Evolutionary conservation across 148 eudicot genomes (phyloP), one percentile per base, ranked within the genome.

Genomic region (Amaranthus cruentus): DNA sequence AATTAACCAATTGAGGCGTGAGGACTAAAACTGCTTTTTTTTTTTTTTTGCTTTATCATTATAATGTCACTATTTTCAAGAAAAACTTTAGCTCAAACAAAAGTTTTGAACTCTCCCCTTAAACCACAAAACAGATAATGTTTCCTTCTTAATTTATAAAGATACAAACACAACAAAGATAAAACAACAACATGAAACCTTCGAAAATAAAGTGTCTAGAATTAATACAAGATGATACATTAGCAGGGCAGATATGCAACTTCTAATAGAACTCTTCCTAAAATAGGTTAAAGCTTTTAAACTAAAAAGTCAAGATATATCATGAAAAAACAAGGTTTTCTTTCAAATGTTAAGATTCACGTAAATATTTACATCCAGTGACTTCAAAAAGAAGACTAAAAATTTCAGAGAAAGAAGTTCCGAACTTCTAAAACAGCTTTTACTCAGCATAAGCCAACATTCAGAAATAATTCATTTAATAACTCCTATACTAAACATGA

Each of bases 401-500:
- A 28, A 28, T 28, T 28, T 28, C 38, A 28, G 2, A 28, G 38
- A 28, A 28, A 28, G 38, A 28, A 28, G 38, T 28, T 28, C 38
- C 38, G 38, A 28, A 28, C n/a, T 14, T 14, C 46, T 28, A 63
- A 6, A 75, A 5, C 13, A 51, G 44, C 61, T 7, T 12, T 63
- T 53, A 15, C 44, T 55, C 21, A 4, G 47, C 4, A 28, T 28
- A 28, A 28, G 38, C 38, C 38, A 28, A 28, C 38, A 28, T 28
- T 28, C 2, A 28, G 38, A 28, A 28, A 28, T 28, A 28, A 28
- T 28, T 28, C 38, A 59, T 50, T 55, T 12, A 73, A n/a, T 47
- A 61, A 67, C 63, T 74, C 70, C 64, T 47, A 57, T 47, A 60
- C 38, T 43, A 68, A 79, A 13, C n/a, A 68, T 18, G 2, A 7